Conservation (phyloP, 345 rosid species). For the Hibiscus trionum region DNA sequence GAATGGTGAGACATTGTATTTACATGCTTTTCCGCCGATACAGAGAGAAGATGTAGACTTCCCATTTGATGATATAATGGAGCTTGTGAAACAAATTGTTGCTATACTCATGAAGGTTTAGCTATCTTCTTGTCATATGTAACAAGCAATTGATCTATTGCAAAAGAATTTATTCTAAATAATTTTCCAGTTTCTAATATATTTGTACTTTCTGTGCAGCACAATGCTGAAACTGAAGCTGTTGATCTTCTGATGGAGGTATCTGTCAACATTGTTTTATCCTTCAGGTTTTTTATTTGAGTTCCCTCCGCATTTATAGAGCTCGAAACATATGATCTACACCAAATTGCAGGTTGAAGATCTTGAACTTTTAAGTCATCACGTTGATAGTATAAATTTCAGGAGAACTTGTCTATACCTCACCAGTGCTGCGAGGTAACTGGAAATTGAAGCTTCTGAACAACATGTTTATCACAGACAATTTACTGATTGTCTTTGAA, state of each 20-base stretch:
- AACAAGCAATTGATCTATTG: too few species aligned
- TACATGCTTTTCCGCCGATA: not conserved
- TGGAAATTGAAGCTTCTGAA: not conserved
- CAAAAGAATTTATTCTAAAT: too few species aligned
- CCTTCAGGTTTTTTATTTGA: conserved; percentile 5
- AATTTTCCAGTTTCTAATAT: too few species aligned
- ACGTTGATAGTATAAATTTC: conserved; percentile 75
- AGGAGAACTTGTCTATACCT: conserved; percentile 87
- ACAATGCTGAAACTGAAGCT: conserved; percentile 27
- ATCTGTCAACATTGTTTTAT: too few species aligned
- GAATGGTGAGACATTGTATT: not conserved
- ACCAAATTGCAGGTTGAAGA: conserved; percentile 62
- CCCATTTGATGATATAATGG: conserved; percentile 60
- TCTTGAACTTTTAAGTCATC: conserved; percentile 75
- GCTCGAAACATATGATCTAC: not conserved
- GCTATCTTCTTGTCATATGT: not conserved
- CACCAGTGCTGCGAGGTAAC: conserved; percentile 78
- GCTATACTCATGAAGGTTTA: conserved; percentile 60
- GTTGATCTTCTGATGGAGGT: conserved; percentile 62
- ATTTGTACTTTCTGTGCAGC: conserved; percentile 38
- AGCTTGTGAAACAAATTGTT: conserved; percentile 37
- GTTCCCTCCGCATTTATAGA: not conserved
- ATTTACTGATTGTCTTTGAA: not conserved
- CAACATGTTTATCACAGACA: not conserved
- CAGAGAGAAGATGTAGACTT: conserved; percentile 51